Conservation (phyloP, 1,284 basidiomycete species). For the Marasmius tenuissimus region DNA sequence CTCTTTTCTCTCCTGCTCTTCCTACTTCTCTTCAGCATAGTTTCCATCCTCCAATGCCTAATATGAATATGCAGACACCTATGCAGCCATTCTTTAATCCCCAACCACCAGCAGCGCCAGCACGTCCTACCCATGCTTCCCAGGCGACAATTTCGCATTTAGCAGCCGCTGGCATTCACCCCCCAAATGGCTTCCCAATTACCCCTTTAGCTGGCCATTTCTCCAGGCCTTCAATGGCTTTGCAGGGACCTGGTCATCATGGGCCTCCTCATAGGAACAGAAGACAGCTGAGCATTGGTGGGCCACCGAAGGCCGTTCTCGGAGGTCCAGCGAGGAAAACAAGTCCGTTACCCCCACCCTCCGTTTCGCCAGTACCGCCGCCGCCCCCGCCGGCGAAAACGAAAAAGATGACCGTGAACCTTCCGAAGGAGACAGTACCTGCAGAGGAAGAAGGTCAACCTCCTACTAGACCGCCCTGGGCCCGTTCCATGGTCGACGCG, state of each 20-base stretch:
- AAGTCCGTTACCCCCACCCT: constrained; percentile 56
- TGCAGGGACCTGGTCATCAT: constrained; percentile 27
- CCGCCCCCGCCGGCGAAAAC: constrained; percentile 39
- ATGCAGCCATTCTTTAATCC: constrained; percentile 65
- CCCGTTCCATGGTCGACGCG: constrained; percentile 53
- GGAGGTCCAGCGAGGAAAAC: constrained; percentile 76
- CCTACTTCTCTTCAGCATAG: constrained; percentile 59
- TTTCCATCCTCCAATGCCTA: constrained; percentile 56
- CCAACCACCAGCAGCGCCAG: constrained; percentile 48
- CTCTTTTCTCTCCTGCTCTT: constrained; percentile 65
- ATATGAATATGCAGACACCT: constrained; percentile 55
- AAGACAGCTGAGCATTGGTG: constrained; percentile 73
- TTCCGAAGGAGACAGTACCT: constrained; percentile 66
- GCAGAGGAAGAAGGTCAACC: constrained; percentile 40
- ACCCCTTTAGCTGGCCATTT: constrained; percentile 63
- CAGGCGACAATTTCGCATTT: constrained; percentile 61
- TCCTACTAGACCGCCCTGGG: constrained; percentile 55
- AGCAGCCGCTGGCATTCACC: constrained; percentile 56
- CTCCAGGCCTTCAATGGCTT: constrained; percentile 49
- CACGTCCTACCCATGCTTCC: constrained; percentile 48
- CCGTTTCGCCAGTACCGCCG: constrained; percentile 19
- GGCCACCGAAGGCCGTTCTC: constrained; percentile 78
- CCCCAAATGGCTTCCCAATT: constrained; percentile 54
- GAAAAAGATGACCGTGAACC: constrained; percentile 69
- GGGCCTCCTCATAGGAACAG: constrained; percentile 47